A percentile compares a stretch with the other conserved stretches of the same genome.
phyloP scores from a whole-genome alignment of 202 grass and related monocot species.

The Musa balbisiana region DNA sequence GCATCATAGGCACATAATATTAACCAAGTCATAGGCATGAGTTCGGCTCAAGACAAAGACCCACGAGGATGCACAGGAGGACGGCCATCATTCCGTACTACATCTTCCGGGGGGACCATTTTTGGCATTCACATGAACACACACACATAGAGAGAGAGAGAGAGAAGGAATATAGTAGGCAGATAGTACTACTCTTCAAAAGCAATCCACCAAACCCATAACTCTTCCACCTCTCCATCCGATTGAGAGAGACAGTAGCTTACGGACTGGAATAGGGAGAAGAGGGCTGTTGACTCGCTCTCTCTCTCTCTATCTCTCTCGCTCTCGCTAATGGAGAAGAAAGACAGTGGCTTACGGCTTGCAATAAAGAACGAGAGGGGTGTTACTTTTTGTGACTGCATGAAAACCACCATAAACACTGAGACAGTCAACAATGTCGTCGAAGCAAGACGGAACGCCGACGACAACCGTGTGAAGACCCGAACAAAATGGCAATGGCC shows the following conservation, averaged over 20 bases:
- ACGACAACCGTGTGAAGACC: no score
- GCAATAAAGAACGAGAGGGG: not conserved
- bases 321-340: not conserved
- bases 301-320: not conserved
- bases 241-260: not conserved
- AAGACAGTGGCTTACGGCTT: not conserved
- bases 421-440: not conserved
- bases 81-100: not conserved
- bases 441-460: not conserved
- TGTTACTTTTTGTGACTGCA: no score
- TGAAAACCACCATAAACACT: no score
- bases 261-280: no score
- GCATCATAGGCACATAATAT: not conserved
- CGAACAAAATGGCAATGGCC: not conserved
- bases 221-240: no score
- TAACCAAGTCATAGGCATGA: no score
- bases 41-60: no score
- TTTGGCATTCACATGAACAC: not conserved
- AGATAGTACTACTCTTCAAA: no score
- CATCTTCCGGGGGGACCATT: not conserved
- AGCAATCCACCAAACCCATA: no score
- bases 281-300: not conserved
- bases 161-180: no score
- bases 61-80: not conserved
- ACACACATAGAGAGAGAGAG: no score